Evolutionary conservation across 1,284 basidiomycete genomes (phyloP).

Genomic region (Microbotryum intermedium): DNA sequence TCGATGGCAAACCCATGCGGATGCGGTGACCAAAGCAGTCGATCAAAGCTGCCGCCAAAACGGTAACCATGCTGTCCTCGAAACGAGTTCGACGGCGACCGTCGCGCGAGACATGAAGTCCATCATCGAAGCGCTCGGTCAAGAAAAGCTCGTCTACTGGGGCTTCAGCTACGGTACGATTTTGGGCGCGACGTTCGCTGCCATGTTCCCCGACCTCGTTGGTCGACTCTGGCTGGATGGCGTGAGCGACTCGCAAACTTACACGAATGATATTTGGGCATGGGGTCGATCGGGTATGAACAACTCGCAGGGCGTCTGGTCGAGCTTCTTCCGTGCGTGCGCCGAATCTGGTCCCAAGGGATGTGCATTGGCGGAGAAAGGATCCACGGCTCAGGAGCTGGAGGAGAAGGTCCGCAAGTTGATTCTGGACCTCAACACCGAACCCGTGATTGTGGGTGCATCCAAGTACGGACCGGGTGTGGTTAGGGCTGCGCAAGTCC

Average conservation of each 20-base stretch:
- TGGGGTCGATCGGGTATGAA: conserved; percentile 26
- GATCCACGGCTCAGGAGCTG: conserved; percentile 9
- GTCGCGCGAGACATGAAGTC: conserved; percentile 31
- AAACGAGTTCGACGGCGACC: conserved; percentile 26
- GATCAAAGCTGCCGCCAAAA: conserved; percentile 16
- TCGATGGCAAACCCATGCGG: conserved; percentile 7
- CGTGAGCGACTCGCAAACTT: conserved; percentile 18
- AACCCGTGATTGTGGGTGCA: conserved; percentile 12
- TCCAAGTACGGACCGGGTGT: conserved; percentile 20
- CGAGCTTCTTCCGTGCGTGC: conserved; percentile 21
- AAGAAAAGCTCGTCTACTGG: conserved; percentile 32
- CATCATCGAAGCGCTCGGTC: conserved; percentile 31
- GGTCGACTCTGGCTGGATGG: conserved; percentile 31
- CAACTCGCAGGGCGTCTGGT: conserved; percentile 25
- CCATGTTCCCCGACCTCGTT: conserved; percentile 35
- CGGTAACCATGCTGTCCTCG: conserved; percentile 20
- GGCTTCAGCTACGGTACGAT: conserved; percentile 34
- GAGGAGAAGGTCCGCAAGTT: conserved; percentile 1
- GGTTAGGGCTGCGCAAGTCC: conserved; percentile 13
- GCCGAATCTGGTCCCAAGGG: conserved; percentile 13
- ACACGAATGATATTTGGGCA: conserved; percentile 21
- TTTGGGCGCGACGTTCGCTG: conserved; percentile 34
- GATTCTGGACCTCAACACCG: conserved; percentile 2
- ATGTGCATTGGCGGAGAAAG: conserved; percentile 8
- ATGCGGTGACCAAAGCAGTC: conserved; percentile 6